A percentile compares a stretch with the other conserved stretches of the same genome.
phyloP scores from a whole-genome alignment of 2,329 filamentous ascomycete genomes.

The Falciphora oryzae region DNA sequence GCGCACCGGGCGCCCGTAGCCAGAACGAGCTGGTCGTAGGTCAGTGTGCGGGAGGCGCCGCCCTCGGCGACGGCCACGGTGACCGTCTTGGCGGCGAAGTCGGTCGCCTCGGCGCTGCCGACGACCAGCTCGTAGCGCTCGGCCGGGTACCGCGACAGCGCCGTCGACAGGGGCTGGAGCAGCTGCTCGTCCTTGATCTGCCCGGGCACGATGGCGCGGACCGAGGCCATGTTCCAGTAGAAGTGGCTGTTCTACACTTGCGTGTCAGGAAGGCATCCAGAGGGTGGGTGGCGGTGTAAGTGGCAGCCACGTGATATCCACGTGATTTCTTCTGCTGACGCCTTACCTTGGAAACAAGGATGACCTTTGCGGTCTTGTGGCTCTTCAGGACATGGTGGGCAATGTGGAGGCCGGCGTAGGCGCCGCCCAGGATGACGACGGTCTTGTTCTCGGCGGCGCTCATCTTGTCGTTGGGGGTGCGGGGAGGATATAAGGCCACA shows the following conservation, averaged over 20 bases:
- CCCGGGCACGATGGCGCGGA: constrained; percentile 49
- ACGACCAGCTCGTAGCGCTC: constrained; percentile 46
- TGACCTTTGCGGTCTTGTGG: constrained; percentile 43
- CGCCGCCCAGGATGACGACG: constrained; percentile 48
- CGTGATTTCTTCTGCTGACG: neutral
- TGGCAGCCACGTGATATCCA: neutral
- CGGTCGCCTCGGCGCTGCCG: constrained; percentile 40
- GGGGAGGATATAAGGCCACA: neutral
- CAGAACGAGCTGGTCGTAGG: constrained; percentile 53
- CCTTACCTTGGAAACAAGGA: constrained; percentile 49
- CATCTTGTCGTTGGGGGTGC: constrained; percentile 8
- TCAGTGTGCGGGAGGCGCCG: constrained; percentile 22
- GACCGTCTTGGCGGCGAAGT: constrained; percentile 37
- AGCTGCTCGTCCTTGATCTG: constrained; percentile 43
- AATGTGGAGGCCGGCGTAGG: constrained; percentile 46
- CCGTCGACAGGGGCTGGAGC: constrained; percentile 41
- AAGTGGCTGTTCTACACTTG: constrained; percentile 46
- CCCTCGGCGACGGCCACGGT: constrained; percentile 28
- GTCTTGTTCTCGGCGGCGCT: constrained; percentile 39
- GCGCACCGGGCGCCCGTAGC: constrained; percentile 46
- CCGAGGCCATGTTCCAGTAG: constrained; percentile 53
- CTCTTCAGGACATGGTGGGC: constrained; percentile 49
- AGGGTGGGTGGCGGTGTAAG: no score
- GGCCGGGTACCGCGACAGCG: constrained; percentile 43
- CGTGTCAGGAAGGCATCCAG: no score